Conservation (phyloP, 805 yeast genomes). For the Metschnikowia picachoensis region DNA sequence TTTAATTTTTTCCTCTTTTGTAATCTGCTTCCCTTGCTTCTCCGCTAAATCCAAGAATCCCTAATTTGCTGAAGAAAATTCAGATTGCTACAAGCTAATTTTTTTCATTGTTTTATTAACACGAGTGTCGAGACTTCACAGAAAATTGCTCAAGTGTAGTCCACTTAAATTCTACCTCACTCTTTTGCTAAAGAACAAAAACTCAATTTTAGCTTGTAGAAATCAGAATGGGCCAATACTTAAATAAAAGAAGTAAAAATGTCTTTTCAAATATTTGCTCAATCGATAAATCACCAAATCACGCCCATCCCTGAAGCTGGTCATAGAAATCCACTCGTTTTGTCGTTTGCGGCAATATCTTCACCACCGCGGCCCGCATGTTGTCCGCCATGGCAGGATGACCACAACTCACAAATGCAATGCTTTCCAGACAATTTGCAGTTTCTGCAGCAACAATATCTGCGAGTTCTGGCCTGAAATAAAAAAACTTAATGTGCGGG, state of each 20-base stretch:
- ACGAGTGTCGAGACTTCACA: not conserved
- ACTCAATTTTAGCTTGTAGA: not conserved
- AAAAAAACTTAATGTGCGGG: constrained; percentile 36
- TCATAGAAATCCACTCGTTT: constrained; percentile 65
- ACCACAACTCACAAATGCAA: constrained; percentile 58
- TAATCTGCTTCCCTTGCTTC: too few relatives aligned
- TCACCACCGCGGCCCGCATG: constrained; percentile 45
- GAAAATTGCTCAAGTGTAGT: not conserved
- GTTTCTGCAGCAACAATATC: constrained; percentile 34
- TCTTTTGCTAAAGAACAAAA: not conserved
- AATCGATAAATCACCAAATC: not conserved
- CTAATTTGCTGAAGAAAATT: too few relatives aligned
- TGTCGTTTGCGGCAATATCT: constrained; percentile 31
- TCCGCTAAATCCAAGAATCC: too few relatives aligned
- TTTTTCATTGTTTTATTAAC: too few relatives aligned
- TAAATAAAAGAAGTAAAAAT: too few relatives aligned
- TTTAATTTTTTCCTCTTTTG: too few relatives aligned
- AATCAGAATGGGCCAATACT: not conserved
- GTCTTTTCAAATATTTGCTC: too few relatives aligned
- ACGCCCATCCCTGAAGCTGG: constrained; percentile 11
- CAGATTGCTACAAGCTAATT: too few relatives aligned
- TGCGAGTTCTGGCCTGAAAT: constrained; percentile 39
- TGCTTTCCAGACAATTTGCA: constrained; percentile 29
- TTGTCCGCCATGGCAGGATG: constrained; percentile 56
- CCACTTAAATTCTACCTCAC: too few relatives aligned